Evolutionary conservation across 2,329 filamentous ascomycete species (phyloP).

Genomic region (Nemania serpens): DNA sequence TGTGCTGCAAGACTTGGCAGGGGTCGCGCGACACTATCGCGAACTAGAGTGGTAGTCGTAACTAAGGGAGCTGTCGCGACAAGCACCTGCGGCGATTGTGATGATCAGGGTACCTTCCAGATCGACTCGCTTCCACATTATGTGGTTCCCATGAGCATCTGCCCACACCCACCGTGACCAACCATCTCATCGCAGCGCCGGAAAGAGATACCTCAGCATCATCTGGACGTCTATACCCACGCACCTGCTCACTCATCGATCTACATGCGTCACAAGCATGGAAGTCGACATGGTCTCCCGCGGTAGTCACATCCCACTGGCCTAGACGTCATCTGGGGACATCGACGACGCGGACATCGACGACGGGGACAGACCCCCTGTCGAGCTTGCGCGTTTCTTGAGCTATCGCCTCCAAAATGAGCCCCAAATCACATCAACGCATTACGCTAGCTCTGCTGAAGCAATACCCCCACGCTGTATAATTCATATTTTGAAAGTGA

Average conservation of each 20-base stretch:
- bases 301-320: neutral
- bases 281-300: too few species aligned
- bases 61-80: neutral
- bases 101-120: neutral
- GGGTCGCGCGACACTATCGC: constrained; percentile 6
- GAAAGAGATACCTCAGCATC: constrained; percentile 7
- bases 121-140: too few species aligned
- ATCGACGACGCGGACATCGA: constrained; percentile 14
- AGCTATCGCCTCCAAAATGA: constrained; percentile 16
- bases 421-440: constrained; percentile 12
- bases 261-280: too few species aligned
- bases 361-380: constrained; percentile 13
- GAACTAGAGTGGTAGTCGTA: constrained; percentile 2
- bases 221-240: constrained; percentile 6
- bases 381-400: constrained; percentile 19
- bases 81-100: neutral
- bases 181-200: constrained; percentile 9
- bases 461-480: constrained; percentile 15
- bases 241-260: neutral
- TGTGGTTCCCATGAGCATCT: constrained; percentile 12
- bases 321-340: constrained; percentile 16
- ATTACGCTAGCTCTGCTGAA: constrained; percentile 13
- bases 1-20: constrained; percentile 18
- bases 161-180: constrained; percentile 7
- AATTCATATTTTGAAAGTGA: too few species aligned